Evolutionary conservation across 805 yeast species (phyloP).

Genomic region (Candida ulmi): DNA sequence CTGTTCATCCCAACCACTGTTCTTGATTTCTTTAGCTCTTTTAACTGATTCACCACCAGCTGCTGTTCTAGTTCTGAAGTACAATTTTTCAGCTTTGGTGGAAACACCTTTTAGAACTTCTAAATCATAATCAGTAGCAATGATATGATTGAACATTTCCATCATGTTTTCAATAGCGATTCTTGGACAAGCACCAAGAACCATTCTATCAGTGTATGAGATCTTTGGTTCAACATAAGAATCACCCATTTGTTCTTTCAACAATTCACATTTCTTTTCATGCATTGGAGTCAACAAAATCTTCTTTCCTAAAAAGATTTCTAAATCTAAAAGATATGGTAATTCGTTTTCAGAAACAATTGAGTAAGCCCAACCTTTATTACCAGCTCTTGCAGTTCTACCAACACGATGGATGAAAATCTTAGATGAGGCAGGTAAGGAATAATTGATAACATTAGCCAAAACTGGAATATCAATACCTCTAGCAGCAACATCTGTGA

Average conservation of each 20-base stretch:
- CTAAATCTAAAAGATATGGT: slow-evolving; percentile 87
- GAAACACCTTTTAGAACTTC: slow-evolving; percentile 64
- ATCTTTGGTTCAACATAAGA: slow-evolving; percentile 50
- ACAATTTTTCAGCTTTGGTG: slow-evolving; percentile 80
- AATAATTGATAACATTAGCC: slow-evolving; percentile 89
- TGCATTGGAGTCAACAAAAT: slow-evolving; percentile 65
- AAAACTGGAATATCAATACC: slow-evolving; percentile 97
- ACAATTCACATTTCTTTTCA: slow-evolving; percentile 50
- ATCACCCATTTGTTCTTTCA: slow-evolving; percentile 40
- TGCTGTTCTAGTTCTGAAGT: slow-evolving; percentile 75
- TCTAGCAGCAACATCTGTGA: slow-evolving; percentile 97
- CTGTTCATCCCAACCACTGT: slow-evolving; percentile 84
- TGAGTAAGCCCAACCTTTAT: slow-evolving; percentile 95
- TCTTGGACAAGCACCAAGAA: slow-evolving; percentile 81
- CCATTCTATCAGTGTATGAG: slow-evolving; percentile 69
- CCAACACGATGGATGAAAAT: slow-evolving; percentile 97
- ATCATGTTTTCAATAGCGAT: slow-evolving; percentile 58
- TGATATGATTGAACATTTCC: slow-evolving; percentile 62
- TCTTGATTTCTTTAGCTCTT: slow-evolving; percentile 72
- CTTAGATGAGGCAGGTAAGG: slow-evolving; percentile 88
- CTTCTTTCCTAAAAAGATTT: slow-evolving; percentile 82
- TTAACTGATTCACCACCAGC: slow-evolving; percentile 86
- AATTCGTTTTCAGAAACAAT: slow-evolving; percentile 79
- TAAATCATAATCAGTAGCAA: slow-evolving; percentile 65
- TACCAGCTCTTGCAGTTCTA: slow-evolving; percentile 99